Percentiles rank a stretch among this genome's conserved stretches.
These are phyloP conservation scores for Taphrina sp. DNA, from an alignment of 1,139 yeast species.

Conservation along the genomic window DNA sequence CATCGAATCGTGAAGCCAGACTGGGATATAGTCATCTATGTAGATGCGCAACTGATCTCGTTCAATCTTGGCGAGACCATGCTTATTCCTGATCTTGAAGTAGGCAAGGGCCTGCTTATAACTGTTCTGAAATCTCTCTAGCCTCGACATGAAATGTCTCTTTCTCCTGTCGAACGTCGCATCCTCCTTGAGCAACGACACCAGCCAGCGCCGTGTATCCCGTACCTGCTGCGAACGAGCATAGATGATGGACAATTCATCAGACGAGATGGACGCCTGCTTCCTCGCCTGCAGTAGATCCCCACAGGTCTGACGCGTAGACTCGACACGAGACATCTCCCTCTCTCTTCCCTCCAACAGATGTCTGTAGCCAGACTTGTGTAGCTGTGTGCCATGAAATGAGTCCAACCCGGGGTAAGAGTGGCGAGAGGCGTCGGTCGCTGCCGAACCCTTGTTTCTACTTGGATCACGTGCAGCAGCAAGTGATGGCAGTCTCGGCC, in stretches of 20 bases:
- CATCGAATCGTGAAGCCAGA: slow-evolving; percentile 34
- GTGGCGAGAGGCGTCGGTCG: no score
- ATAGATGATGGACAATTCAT: slow-evolving; percentile 21
- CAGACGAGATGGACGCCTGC: slow-evolving; percentile 7
- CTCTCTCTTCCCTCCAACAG: no score
- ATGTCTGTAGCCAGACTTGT: no score
- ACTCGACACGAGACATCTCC: no score
- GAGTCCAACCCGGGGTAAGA: no score
- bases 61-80: slow-evolving; percentile 18
- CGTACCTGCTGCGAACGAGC: slow-evolving; percentile 24
- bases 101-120: slow-evolving; percentile 29
- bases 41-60: slow-evolving; percentile 27
- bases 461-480: no score
- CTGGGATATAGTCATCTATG: slow-evolving; percentile 29
- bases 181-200: slow-evolving; percentile 21
- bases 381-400: no score
- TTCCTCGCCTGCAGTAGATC: slow-evolving; percentile 18
- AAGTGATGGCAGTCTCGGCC: no score
- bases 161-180: slow-evolving; percentile 18
- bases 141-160: slow-evolving; percentile 25
- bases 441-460: no score
- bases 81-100: slow-evolving; percentile 17
- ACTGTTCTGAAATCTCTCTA: slow-evolving; percentile 24
- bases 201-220: slow-evolving; percentile 27
- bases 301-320: slow-evolving; percentile 14